A percentile compares a stretch with the other conserved stretches of the same genome.
Conservation (phyloP, 352 stramenopile genomes). For the Globisporangium parvum region DNA sequence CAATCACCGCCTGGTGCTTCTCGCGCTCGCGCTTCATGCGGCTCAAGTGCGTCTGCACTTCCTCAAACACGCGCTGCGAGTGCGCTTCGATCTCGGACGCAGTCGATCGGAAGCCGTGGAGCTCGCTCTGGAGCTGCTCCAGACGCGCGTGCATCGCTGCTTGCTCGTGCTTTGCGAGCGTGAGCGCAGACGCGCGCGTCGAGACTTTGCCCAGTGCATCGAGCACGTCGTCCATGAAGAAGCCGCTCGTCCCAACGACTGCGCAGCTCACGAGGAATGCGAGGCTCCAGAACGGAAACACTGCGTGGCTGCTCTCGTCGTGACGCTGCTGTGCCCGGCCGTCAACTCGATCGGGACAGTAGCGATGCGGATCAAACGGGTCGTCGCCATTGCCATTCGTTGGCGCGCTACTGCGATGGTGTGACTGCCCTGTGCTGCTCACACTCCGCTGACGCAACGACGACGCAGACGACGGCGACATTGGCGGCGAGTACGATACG, state of each 20-base stretch:
- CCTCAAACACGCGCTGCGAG: slow-evolving; percentile 45
- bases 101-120: slow-evolving; percentile 38
- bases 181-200: slow-evolving; percentile 17
- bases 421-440: background rate
- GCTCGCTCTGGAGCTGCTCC: slow-evolving; percentile 40
- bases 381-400: background rate
- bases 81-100: slow-evolving; percentile 47
- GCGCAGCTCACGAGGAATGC: slow-evolving; percentile 34
- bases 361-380: background rate
- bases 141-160: slow-evolving; percentile 41
- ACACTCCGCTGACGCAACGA: background rate
- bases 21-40: slow-evolving; percentile 45
- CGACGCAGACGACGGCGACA: slow-evolving; percentile 8
- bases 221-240: slow-evolving; percentile 54
- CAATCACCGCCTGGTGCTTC: slow-evolving; percentile 52
- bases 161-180: slow-evolving; percentile 30
- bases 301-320: background rate
- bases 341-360: too few relatives aligned
- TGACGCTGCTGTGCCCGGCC: background rate
- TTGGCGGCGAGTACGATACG: slow-evolving; percentile 23
- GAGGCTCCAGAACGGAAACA: slow-evolving; percentile 40
- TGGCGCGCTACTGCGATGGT: background rate
- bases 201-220: slow-evolving; percentile 23
- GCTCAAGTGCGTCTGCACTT: slow-evolving; percentile 36
- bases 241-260: slow-evolving; percentile 34